Evolutionary conservation across 169 alveolate species (phyloP).

Genomic region (Neospora caninum): DNA sequence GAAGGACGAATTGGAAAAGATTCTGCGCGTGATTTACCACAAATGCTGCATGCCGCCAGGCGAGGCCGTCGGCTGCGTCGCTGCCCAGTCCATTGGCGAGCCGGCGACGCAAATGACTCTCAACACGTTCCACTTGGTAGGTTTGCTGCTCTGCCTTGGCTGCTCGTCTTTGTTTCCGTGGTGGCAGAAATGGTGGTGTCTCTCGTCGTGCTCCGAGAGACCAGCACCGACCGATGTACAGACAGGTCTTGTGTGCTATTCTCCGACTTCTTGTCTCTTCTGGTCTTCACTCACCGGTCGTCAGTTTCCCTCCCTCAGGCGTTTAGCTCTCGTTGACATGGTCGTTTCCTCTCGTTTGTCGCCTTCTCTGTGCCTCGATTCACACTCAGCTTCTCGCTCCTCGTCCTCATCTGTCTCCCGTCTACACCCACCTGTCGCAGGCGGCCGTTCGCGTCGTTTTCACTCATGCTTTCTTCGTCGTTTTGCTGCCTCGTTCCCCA

Average conservation of each 20-base stretch:
- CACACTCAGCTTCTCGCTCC: no score
- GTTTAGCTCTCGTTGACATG: no score
- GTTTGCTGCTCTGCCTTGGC: neutral
- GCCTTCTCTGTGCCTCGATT: no score
- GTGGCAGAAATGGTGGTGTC: neutral
- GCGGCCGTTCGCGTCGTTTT: neutral
- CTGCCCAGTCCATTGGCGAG: conserved; percentile 99
- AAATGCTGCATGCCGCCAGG: conserved; percentile 81
- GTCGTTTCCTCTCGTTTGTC: no score
- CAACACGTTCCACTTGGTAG: conserved; percentile 99
- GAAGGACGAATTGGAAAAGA: conserved; percentile 48
- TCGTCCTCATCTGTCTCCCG: no score
- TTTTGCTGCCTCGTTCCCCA: neutral
- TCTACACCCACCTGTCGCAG: no score
- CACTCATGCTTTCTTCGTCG: neutral
- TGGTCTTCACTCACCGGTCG: no score
- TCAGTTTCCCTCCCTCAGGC: no score
- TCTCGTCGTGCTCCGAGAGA: no score
- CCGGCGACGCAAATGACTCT: conserved; percentile 99
- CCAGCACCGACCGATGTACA: no score
- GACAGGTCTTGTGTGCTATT: no score
- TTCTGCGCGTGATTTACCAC: conserved; percentile 44
- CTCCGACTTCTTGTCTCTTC: no score
- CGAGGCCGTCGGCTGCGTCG: conserved; percentile 99
- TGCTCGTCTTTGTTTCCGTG: neutral